Evolutionary conservation across 805 yeast genomes (phyloP).

Genomic region (Ogataea allantospora): DNA sequence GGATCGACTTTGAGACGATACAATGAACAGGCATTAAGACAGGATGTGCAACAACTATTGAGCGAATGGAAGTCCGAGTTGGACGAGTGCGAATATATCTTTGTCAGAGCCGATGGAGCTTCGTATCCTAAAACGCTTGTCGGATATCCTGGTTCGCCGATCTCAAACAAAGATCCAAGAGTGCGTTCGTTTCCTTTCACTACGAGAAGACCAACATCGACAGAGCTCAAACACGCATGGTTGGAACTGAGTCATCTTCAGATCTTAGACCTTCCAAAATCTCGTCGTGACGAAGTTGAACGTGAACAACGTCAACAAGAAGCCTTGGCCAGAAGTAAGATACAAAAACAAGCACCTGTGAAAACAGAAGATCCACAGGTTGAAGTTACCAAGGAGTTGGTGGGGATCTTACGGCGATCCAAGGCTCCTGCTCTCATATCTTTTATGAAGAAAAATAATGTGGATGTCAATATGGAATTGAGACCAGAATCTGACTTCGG

Average conservation of each 20-base stretch:
- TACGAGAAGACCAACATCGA: conserved; percentile 79
- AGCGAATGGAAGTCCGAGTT: conserved; percentile 62
- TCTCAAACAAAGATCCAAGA: conserved; percentile 55
- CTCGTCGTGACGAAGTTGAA: conserved; percentile 32
- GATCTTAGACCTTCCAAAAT: conserved; percentile 53
- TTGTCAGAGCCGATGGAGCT: conserved; percentile 77
- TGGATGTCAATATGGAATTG: conserved; percentile 52
- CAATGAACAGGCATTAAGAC: conserved; percentile 78
- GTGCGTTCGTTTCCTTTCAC: conserved; percentile 80
- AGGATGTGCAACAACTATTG: conserved; percentile 73
- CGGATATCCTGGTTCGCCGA: conserved; percentile 61
- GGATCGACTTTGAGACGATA: conserved; percentile 88
- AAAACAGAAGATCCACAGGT: conserved; percentile 23
- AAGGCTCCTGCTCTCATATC: conserved; percentile 71
- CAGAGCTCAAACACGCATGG: conserved; percentile 86
- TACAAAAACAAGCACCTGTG: conserved; percentile 9
- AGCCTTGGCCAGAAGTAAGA: conserved; percentile 28
- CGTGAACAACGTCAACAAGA: conserved; percentile 32
- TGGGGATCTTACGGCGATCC: conserved; percentile 62
- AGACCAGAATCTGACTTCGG: conserved; percentile 53
- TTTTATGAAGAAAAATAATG: conserved; percentile 56
- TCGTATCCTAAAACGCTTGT: conserved; percentile 61
- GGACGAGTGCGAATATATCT: conserved; percentile 64
- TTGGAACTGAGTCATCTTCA: conserved; percentile 62
- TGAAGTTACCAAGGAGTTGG: conserved; percentile 58